Evolutionary conservation across 2,329 filamentous ascomycete genomes (phyloP), one percentile per base, ranked within the genome.

Genomic region (Tolypocladium capitatum): DNA sequence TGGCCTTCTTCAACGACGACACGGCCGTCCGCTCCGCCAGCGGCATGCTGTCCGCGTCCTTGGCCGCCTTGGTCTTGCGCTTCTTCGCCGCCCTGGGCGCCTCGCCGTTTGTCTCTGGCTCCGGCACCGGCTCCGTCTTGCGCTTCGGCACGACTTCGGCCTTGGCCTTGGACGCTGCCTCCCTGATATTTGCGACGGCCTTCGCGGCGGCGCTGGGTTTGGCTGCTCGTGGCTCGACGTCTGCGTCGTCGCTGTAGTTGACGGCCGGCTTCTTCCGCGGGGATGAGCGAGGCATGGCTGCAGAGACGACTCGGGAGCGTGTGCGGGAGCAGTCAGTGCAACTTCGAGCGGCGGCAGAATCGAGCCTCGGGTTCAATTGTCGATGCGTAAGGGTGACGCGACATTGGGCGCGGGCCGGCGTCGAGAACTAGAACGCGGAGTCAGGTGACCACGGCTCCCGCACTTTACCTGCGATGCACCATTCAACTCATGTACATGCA

Each of bases 11-110:
- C 52, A 91, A 71, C 1, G 80, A 78, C 13, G 66, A 56, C 30
- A 81, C 64, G 5, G 74, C 66, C 1, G 88, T 90, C 33, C 92
- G 77, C 27, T 73, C 69, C 20, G 81, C 83, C 2, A 95, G 65
- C 0, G 86, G 81, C 71, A 80, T 78, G 27, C 56, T 55, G 47
- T 71, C 68, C 28, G 69, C 68, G 24, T 61, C 60, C 43, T 68
- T 65, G 8, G 55, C 53, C 47, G 42, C 60, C 51, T 65, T 68
- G n/a, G 63, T 63, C 54, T 63, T 69, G 51, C 66, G 63, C 58
- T 74, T 76, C 61, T 75, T 75, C 24, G 56, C 48, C 4, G 57
- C 46, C 49, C 61, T 61, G 6, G 54, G 49, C 32, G 49, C 53
- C 44, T 48, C 55, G 8, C 54, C 46, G 32, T 56, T 51, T 51